Percentiles rank a stretch among this genome's conserved stretches.
These are phyloP conservation scores for Gaertneriomyces semiglobifer DNA, from an alignment of 192 early-diverging fungal species.

Conservation along the genomic window DNA sequence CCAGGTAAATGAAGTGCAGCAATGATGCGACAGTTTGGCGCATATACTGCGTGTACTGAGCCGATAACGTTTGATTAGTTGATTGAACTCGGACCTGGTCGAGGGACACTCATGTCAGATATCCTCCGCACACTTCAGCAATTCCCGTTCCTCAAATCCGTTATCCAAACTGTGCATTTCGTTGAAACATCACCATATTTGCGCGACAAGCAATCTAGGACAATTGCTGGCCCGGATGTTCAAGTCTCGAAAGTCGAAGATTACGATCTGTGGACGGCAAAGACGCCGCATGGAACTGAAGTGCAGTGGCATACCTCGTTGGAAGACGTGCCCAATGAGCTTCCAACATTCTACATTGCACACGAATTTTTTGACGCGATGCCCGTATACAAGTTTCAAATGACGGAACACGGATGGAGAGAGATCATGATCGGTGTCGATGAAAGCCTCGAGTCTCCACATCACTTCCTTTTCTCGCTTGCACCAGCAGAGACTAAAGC, in stretches of 20 bases:
- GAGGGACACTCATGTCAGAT: conserved; percentile 92
- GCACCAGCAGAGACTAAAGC: conserved; percentile 61
- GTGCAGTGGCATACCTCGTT: conserved; percentile 18
- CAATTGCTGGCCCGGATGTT: conserved; percentile 51
- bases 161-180: conserved; percentile 68
- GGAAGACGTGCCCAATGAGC: conserved; percentile 17
- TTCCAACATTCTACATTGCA: conserved; percentile 51
- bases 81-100: conserved; percentile 79
- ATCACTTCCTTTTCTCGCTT: conserved; percentile 75
- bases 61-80: not conserved
- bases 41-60: not conserved
- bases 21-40: too few species aligned
- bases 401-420: conserved; percentile 77
- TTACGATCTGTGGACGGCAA: not conserved
- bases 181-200: conserved; percentile 83
- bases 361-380: conserved; percentile 99
- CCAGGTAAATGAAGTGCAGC: conserved; percentile 8
- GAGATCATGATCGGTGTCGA: conserved; percentile 87
- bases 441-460: conserved; percentile 40
- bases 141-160: conserved; percentile 64
- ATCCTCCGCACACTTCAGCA: conserved; percentile 70
- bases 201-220: conserved; percentile 42
- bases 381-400: conserved; percentile 81
- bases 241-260: conserved; percentile 53
- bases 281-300: not conserved